Base-by-base conservation (phyloP, 2,329 filamentous ascomycete species). In the Talaromyces sp. region DNA sequence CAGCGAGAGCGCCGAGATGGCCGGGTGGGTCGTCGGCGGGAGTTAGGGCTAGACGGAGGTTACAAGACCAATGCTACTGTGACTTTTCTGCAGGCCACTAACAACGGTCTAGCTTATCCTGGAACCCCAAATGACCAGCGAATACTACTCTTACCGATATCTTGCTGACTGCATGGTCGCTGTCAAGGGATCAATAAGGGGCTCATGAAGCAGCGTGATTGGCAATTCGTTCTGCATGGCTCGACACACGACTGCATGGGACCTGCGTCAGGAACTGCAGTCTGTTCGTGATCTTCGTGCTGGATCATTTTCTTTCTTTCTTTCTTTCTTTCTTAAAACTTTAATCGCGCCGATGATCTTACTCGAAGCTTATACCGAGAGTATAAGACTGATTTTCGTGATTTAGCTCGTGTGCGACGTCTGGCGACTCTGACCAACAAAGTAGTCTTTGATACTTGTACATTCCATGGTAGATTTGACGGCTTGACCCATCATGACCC, bases 31-130 rank as follows among this genome's bases (percentile, higher is more conserved):
- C 40, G 16, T 37, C 6, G 12, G 21, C 40, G 60, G 60, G 48
- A 48, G 40, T 50, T 63, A 63, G 56, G 61, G 46, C 61, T 63
- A 42, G 28, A 59, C 33, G 61, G 42, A 42, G 61, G 61, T 56
- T 56, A 56, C 56, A 60, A 56, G 40, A 37, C 37, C 46, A 56
- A 63, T 63, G 61, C 48, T 56, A 63, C 61, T n/a, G 56, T 63
- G 28, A 48, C 61, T 55, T 59, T 54, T 59, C 46, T 46, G 12
- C 37, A 35, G 18, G 55, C 25, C 54, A 63, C 44, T 63, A 58
- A 48, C 25, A n/a, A 35, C 44, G 23, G 23, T 39, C 40, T 35
- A 48, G 23, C 39, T 39, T 21, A 35, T 61, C 31, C 12, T 39
- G 25, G n/a, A 31, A 23, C 31, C 4, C 4, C 46, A 33, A 35